phyloP scores from a whole-genome alignment of 148 eudicot genomes.

The Gaultheria prostrata region DNA sequence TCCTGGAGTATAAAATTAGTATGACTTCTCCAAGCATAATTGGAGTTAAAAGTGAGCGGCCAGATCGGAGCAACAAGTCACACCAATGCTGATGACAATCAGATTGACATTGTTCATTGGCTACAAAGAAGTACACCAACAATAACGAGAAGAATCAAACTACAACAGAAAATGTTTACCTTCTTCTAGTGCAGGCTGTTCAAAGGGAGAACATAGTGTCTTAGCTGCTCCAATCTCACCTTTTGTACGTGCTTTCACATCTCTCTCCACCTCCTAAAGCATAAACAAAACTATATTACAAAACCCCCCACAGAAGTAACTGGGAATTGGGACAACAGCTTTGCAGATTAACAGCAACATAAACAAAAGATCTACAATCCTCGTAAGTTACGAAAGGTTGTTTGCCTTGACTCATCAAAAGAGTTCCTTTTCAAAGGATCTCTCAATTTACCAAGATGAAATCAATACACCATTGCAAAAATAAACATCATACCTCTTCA shows the following conservation, averaged over 20 bases:
- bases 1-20: neutral
- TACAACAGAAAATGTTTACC: slow-evolving; percentile 38
- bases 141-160: neutral
- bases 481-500: slow-evolving; percentile 71
- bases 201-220: slow-evolving; percentile 89
- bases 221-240: slow-evolving; percentile 96
- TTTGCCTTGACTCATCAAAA: neutral
- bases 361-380: neutral
- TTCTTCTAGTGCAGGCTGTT: slow-evolving; percentile 81
- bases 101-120: neutral
- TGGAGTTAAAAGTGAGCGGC: neutral
- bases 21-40: neutral
- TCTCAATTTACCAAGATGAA: neutral
- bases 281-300: slow-evolving; percentile 3
- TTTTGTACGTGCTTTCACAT: slow-evolving; percentile 86
- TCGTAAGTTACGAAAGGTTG: neutral
- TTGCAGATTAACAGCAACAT: neutral
- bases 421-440: neutral
- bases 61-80: neutral
- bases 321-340: neutral
- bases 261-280: slow-evolving; percentile 85
- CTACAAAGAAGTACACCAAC: neutral
- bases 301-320: neutral
- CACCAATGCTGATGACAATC: neutral
- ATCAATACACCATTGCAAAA: neutral